Percentiles rank a stretch among this genome's conserved stretches.
Conservation (phyloP, 495 filamentous ascomycete genomes). For the Thozetella sp. region DNA sequence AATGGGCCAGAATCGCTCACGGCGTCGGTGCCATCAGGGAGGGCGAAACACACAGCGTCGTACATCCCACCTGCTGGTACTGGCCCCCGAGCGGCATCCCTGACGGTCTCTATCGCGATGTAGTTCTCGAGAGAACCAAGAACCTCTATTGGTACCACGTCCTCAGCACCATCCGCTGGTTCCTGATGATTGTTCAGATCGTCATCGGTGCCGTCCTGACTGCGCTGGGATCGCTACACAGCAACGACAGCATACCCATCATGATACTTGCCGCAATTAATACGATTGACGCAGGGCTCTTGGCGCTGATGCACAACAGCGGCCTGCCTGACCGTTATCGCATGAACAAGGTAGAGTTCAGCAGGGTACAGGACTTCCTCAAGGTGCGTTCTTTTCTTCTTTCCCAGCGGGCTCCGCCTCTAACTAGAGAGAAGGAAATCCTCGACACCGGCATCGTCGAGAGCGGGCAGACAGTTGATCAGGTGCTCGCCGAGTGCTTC, state of each 20-base stretch:
- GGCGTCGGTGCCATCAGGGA: conserved; percentile 45
- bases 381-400: conserved; percentile 20
- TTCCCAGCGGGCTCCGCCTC: neutral
- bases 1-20: conserved; percentile 47
- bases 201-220: conserved; percentile 44
- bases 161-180: conserved; percentile 34
- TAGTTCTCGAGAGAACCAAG: conserved; percentile 38
- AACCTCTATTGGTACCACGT: conserved; percentile 33
- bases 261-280: conserved; percentile 49
- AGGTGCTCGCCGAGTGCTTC: conserved; percentile 38
- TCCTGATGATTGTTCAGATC: conserved; percentile 43
- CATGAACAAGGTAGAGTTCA: conserved; percentile 43
- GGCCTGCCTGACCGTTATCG: conserved; percentile 50
- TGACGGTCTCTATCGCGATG: conserved; percentile 43
- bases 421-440: conserved; percentile 24
- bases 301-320: conserved; percentile 52
- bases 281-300: conserved; percentile 47
- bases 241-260: conserved; percentile 28
- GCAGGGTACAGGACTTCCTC: conserved; percentile 44
- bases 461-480: conserved; percentile 32
- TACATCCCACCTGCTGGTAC: conserved; percentile 39
- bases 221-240: conserved; percentile 35
- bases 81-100: conserved; percentile 47
- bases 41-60: conserved; percentile 37
- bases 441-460: conserved; percentile 46